A percentile compares a stretch with the other conserved stretches of the same genome.
phyloP scores from a whole-genome alignment of 140 eudicot species.

The Anethum foeniculum region DNA sequence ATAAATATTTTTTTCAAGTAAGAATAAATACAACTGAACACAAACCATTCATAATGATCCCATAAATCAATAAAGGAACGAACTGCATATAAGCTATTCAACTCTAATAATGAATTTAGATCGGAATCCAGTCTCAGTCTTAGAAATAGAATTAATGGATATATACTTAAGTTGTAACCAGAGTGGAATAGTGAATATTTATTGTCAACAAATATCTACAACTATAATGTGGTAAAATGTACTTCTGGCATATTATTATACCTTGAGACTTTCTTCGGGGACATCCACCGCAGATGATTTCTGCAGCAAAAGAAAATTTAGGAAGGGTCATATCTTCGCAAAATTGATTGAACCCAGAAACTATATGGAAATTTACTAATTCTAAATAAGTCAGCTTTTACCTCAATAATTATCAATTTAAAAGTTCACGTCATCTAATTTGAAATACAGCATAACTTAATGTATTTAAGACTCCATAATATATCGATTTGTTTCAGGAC shows the following conservation, averaged over 20 bases:
- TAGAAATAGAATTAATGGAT: neutral
- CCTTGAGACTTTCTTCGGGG: constrained; percentile 85
- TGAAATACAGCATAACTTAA: neutral
- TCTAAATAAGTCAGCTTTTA: neutral
- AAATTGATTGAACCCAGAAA: neutral
- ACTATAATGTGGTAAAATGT: constrained; percentile 4
- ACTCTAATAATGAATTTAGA: neutral
- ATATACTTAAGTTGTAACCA: neutral
- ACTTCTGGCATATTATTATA: constrained; percentile 25
- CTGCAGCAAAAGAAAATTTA: constrained; percentile 44
- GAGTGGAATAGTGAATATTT: neutral
- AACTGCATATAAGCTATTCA: neutral
- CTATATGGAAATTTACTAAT: no score
- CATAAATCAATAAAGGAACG: no score
- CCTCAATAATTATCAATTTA: neutral
- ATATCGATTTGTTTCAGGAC: neutral
- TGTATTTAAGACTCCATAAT: neutral
- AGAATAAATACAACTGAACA: neutral
- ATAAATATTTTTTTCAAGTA: no score
- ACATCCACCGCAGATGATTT: constrained; percentile 75
- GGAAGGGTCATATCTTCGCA: constrained; percentile 9
- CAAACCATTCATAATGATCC: neutral
- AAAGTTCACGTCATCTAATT: neutral
- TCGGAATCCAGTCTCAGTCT: neutral
- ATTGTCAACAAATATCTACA: neutral